Evolutionary conservation across 2,329 filamentous ascomycete species (phyloP).

Genomic region (Arachnomyces sp.): DNA sequence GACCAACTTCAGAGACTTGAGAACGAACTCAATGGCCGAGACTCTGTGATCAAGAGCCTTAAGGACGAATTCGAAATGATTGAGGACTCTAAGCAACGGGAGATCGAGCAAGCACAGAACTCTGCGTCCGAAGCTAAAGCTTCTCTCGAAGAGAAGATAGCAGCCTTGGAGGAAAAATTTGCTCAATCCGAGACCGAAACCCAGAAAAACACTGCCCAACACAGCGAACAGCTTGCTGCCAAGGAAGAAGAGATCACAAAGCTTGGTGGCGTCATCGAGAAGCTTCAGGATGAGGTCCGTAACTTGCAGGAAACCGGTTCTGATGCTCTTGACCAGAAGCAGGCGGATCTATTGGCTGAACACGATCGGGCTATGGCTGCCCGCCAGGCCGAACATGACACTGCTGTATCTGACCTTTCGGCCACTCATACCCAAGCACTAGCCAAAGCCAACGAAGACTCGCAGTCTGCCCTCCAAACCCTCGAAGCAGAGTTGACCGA

Average conservation of each 20-base stretch:
- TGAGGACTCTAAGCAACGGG: constrained; percentile 28
- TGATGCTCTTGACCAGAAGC: constrained; percentile 8
- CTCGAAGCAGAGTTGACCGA: constrained; percentile 11
- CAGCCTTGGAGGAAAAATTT: constrained; percentile 28
- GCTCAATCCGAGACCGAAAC: constrained; percentile 23
- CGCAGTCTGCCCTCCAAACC: constrained; percentile 8
- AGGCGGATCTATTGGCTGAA: constrained; percentile 6
- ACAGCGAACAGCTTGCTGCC: constrained; percentile 20
- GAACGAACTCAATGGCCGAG: constrained; percentile 27
- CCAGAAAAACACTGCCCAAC: constrained; percentile 19
- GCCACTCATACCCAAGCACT: constrained; percentile 12
- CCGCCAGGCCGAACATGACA: constrained; percentile 14
- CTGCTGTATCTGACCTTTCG: constrained; percentile 7
- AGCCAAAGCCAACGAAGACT: constrained; percentile 11
- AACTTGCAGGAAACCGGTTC: constrained; percentile 10
- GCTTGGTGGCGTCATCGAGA: constrained; percentile 25
- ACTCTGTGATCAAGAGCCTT: constrained; percentile 31
- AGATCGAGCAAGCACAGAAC: constrained; percentile 27
- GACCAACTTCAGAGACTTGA: constrained; percentile 15
- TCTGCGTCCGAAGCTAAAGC: constrained; percentile 21
- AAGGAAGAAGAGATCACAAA: constrained; percentile 30
- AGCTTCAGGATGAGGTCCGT: constrained; percentile 25
- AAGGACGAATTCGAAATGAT: constrained; percentile 31
- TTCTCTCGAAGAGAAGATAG: constrained; percentile 27
- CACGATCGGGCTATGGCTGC: constrained; percentile 12